A percentile compares a stretch with the other conserved stretches of the same genome.
These are phyloP conservation scores for Spinacia oleracea DNA, from an alignment of 179 eudicot species.

Conservation along the genomic window DNA sequence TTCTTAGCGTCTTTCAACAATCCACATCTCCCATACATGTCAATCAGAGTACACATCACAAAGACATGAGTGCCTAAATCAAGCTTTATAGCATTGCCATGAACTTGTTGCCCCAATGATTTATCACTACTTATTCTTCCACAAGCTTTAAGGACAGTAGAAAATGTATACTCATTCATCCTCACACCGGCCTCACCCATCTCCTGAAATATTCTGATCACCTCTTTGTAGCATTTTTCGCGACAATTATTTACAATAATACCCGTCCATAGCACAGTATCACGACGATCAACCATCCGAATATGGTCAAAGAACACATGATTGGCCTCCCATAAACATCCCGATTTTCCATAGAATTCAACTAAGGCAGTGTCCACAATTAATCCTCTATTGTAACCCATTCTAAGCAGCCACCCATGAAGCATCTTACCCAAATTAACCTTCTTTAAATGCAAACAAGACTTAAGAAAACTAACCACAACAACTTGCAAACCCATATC, in stretches of 20 bases:
- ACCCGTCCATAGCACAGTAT: constrained; percentile 56
- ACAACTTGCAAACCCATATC: constrained; percentile 31
- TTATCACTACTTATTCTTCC: constrained; percentile 46
- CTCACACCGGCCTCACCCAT: constrained; percentile 64
- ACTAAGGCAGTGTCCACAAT: constrained; percentile 48
- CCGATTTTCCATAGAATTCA: constrained; percentile 50
- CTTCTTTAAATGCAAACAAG: constrained; percentile 43
- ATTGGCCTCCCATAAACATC: constrained; percentile 42
- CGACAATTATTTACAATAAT: constrained; percentile 51
- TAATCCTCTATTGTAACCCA: constrained; percentile 38
- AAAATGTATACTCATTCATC: constrained; percentile 53
- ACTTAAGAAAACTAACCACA: constrained; percentile 56
- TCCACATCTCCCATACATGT: constrained; percentile 65
- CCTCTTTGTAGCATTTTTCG: constrained; percentile 41
- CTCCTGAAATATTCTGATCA: constrained; percentile 38
- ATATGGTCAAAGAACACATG: constrained; percentile 40
- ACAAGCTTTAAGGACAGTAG: constrained; percentile 68
- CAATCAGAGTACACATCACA: constrained; percentile 66
- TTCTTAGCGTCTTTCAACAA: constrained; percentile 44
- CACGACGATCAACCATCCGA: constrained; percentile 19
- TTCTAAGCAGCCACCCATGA: constrained; percentile 60
- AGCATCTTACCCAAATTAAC: constrained; percentile 53
- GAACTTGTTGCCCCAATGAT: constrained; percentile 57
- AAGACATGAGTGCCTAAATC: constrained; percentile 42
- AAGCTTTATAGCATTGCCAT: constrained; percentile 56